Evolutionary conservation across 1,284 basidiomycete genomes (phyloP).

Genomic region (Coniferiporia sulphurascens): DNA sequence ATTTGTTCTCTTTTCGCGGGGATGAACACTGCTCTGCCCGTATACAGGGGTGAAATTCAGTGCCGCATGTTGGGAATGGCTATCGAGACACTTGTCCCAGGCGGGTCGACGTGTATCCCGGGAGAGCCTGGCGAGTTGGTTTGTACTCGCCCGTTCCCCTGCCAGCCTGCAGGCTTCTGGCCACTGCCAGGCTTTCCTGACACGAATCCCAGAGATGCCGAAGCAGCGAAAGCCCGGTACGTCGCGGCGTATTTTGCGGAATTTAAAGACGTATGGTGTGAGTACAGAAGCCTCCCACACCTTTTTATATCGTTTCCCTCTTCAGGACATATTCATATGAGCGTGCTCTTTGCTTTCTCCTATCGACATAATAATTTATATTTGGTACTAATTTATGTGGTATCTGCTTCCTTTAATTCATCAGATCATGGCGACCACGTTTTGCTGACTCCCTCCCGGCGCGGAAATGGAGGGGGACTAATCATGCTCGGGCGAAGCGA

Average conservation of each 20-base stretch:
- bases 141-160: conserved; percentile 79
- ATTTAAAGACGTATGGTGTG: conserved; percentile 72
- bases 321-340: too few species aligned
- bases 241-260: conserved; percentile 76
- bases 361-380: not conserved
- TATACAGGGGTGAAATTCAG: conserved; percentile 83
- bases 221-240: conserved; percentile 59
- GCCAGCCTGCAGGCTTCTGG: conserved; percentile 85
- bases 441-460: conserved; percentile 57
- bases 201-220: conserved; percentile 46
- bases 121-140: conserved; percentile 64
- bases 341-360: too few species aligned
- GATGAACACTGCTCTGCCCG: conserved; percentile 73
- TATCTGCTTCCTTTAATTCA: not conserved
- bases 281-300: conserved; percentile 27
- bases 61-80: conserved; percentile 84
- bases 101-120: conserved; percentile 35
- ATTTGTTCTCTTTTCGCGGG: conserved; percentile 87
- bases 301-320: too few species aligned
- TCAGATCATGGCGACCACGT: conserved; percentile 76
- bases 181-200: conserved; percentile 61
- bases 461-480: conserved; percentile 71
- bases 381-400: not conserved
- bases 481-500: conserved; percentile 83
- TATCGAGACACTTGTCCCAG: conserved; percentile 47